These are phyloP conservation scores for Fonsecaea multimorphosa DNA, from an alignment of 2,329 filamentous ascomycete species.

Conservation along the genomic window DNA sequence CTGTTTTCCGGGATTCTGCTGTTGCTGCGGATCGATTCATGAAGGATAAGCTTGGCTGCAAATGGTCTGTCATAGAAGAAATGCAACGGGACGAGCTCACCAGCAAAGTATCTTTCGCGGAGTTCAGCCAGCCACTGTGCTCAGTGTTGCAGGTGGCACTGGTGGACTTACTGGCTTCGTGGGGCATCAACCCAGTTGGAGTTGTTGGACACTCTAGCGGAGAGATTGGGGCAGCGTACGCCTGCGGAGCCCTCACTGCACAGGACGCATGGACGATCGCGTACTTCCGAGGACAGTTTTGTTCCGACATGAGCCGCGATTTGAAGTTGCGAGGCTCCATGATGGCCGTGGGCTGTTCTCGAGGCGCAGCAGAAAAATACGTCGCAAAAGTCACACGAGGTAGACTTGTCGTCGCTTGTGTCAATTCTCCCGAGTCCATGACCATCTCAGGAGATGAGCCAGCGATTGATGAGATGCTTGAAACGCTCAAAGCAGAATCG, in stretches of 20 bases:
- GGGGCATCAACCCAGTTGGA: slow-evolving; percentile 38
- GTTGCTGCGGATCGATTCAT: slow-evolving; percentile 28
- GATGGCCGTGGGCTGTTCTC: slow-evolving; percentile 42
- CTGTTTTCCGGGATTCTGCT: too few species aligned
- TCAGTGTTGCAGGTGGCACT: slow-evolving; percentile 46
- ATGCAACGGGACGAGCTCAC: slow-evolving; percentile 21
- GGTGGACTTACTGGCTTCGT: slow-evolving; percentile 41
- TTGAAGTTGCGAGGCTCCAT: too few species aligned
- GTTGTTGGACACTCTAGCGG: slow-evolving; percentile 47
- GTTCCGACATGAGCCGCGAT: too few species aligned
- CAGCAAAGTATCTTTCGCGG: slow-evolving; percentile 38
- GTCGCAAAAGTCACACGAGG: too few species aligned
- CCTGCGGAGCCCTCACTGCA: slow-evolving; percentile 35
- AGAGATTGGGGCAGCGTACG: slow-evolving; percentile 48
- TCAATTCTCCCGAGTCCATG: slow-evolving; percentile 43
- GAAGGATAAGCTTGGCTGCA: not conserved
- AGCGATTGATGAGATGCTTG: slow-evolving; percentile 35
- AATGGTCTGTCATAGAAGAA: slow-evolving; percentile 31
- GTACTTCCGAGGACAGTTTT: too few species aligned
- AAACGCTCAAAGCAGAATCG: slow-evolving; percentile 31
- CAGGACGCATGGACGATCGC: slow-evolving; percentile 35
- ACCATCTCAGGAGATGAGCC: slow-evolving; percentile 45
- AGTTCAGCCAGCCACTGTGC: slow-evolving; percentile 44
- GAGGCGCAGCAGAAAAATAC: too few species aligned
- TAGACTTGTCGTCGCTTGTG: slow-evolving; percentile 39